Conservation (phyloP, 2,329 filamentous ascomycete genomes). For the Tolypocladium inflatum region DNA sequence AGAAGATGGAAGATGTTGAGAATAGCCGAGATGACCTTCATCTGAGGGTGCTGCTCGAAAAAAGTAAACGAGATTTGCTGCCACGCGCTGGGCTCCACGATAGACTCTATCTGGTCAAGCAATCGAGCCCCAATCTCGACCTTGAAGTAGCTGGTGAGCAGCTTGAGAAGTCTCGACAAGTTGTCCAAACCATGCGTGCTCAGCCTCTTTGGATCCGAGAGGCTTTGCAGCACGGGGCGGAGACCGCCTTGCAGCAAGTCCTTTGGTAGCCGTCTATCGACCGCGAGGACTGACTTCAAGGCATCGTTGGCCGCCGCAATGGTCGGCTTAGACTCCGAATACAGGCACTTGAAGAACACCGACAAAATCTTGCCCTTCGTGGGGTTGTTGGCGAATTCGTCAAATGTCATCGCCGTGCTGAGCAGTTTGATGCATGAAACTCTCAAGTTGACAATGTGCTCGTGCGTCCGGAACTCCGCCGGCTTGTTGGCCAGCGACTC, state of each 20-base stretch:
- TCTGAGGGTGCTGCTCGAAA: conserved; percentile 83
- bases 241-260: conserved; percentile 91
- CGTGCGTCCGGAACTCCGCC: conserved; percentile 88
- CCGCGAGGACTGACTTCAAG: conserved; percentile 74
- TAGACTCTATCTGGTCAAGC: conserved; percentile 87
- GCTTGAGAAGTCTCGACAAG: conserved; percentile 74
- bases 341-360: conserved; percentile 96
- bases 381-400: conserved; percentile 72
- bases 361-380: conserved; percentile 69
- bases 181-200: conserved; percentile 87
- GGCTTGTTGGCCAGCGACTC: conserved; percentile 89
- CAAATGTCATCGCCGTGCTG: conserved; percentile 86
- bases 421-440: conserved; percentile 91
- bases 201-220: conserved; percentile 86
- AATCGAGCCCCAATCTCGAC: conserved; percentile 90
- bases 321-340: conserved; percentile 84
- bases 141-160: conserved; percentile 98
- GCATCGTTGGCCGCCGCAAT: conserved; percentile 91
- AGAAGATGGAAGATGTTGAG: conserved; percentile 97
- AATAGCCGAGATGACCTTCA: conserved; percentile 92
- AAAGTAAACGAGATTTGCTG: conserved; percentile 92
- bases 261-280: conserved; percentile 87
- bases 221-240: conserved; percentile 88
- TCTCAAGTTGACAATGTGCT: conserved; percentile 82
- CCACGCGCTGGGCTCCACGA: conserved; percentile 70